These are phyloP conservation scores for Globisporangium cystogenes DNA, from an alignment of 352 stramenopile species.

Conservation along the genomic window DNA sequence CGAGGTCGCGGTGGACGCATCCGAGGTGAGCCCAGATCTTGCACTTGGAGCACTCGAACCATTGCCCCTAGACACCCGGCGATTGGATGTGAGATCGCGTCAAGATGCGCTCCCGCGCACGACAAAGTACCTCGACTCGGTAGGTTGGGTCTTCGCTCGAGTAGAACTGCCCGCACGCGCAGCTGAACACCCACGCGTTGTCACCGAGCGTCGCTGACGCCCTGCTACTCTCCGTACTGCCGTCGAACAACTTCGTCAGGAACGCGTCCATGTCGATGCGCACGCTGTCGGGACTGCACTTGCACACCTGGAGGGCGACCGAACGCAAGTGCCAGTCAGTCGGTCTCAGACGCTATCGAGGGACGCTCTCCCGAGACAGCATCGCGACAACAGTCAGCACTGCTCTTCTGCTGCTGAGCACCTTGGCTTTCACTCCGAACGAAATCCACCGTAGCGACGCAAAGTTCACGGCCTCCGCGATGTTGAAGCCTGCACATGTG, in stretches of 20 bases:
- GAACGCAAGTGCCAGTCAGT: background rate
- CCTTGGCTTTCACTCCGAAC: conserved; percentile 73
- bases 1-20: conserved; percentile 52
- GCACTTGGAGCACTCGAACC: conserved; percentile 79
- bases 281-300: conserved; percentile 78
- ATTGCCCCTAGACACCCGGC: conserved; percentile 40
- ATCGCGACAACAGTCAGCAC: background rate
- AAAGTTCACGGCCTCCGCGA: conserved; percentile 91
- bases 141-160: conserved; percentile 47
- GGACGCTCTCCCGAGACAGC: background rate
- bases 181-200: conserved; percentile 74
- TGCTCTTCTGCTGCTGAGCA: conserved; percentile 9
- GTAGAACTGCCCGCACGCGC: conserved; percentile 53
- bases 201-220: conserved; percentile 33
- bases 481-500: conserved; percentile 77
- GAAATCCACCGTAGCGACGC: conserved; percentile 80
- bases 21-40: conserved; percentile 72
- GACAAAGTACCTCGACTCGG: conserved; percentile 39
- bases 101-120: background rate
- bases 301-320: conserved; percentile 47
- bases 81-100: background rate
- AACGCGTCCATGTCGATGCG: conserved; percentile 86
- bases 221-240: conserved; percentile 14
- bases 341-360: background rate
- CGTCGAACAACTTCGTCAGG: conserved; percentile 60